Evolutionary conservation across 2,329 filamentous ascomycete genomes (phyloP), one percentile per base, ranked within the genome.

Genomic region (Pyrenophora tritici-repentis): DNA sequence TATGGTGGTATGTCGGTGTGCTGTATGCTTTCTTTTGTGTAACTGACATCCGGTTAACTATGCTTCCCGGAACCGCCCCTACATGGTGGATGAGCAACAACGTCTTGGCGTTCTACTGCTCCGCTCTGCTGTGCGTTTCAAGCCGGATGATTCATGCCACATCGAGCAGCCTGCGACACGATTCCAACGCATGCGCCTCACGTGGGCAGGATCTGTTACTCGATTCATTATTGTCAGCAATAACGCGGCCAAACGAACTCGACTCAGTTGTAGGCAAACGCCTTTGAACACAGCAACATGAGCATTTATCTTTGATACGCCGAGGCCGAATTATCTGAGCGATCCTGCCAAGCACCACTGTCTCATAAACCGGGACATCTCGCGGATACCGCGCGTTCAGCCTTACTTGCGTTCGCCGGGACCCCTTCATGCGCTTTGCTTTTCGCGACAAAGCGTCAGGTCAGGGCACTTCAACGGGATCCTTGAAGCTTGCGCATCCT

Each of bases 1-100:
- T 50, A 58, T 52, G 41, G 38, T 18, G 10, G 17, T 47, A 7
- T 58, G 52, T 56, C 57, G 57, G 57, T 60, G 55, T 53, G 49
- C 34, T 8, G 17, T 34, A n/a, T 14, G 12, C 10, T 9, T 29
- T 34, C 14, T 32, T 13, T 10, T 33, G 37, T 41, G 35, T 37
- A 29, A 43, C 34, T 40, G 18, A 32, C 22, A 18, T 43, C 36
- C 42, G 20, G 26, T 6, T 20, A 20, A 20, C 24, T 26, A 26
- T 26, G 24, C 24, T 26, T 20, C 18, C 18, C 24, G 24, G 24
- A 3, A 26, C 24, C 24, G 9, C 24, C 24, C 24, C 7, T 26
- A 3, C 24, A 26, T 7, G 26, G 26, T 17, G 26, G 37, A 14
- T n/a, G 34, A n/a, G n/a, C n/a, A n/a, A 31, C 17, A 14, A 6